Base-by-base conservation (phyloP, 148 eudicot genomes). In the Camellia japonica region DNA sequence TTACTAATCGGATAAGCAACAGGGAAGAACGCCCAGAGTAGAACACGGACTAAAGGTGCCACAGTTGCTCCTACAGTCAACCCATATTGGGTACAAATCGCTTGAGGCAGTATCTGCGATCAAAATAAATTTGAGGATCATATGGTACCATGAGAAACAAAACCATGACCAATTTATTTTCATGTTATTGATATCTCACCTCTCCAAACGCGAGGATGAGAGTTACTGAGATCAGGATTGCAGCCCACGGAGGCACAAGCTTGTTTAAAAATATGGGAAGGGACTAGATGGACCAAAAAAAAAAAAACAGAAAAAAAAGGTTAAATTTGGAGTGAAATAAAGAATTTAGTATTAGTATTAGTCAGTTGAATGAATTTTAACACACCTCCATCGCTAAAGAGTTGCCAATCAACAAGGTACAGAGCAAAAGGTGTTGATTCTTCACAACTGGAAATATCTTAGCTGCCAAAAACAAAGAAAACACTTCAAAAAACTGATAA, bases 161-260 rank as follows among this genome's bases (percentile, higher is more conserved):
- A 56, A 62, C 52, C 6, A 67, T 6, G 30, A 8, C 20, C 7
- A 67, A 60, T 79, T 64, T 42, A 8, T 15, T 71, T 74, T 38
- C 75, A 73, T 5, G 79, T 80, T 65, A 62, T 67, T 5, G 79
- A 81, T 68, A 62, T 63, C 44, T 71, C 73, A 96, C 99, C 98
- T 96, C 99, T 38, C 97, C 99, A 86, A 96, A 96, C 98, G 92
- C 84, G 85, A 96, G 98, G 77, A 96, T 96, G 43, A 96, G 97
- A 68, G 99, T 96, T 80, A 96, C 98, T 15, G 98, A 96, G 70
- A 96, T 80, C 58, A 96, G 80, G 66, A 96, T 69, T 63, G 99
- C 99, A 46, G 97, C 97, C 98, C 98, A 96, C 42, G 98, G 90
- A 84, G 99, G 92, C 66, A 96, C 97, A 77, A 96, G 93, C 85